These are phyloP conservation scores for Echeveria elegans DNA, from an alignment of 164 flowering plant genomes.

Conservation along the genomic window DNA sequence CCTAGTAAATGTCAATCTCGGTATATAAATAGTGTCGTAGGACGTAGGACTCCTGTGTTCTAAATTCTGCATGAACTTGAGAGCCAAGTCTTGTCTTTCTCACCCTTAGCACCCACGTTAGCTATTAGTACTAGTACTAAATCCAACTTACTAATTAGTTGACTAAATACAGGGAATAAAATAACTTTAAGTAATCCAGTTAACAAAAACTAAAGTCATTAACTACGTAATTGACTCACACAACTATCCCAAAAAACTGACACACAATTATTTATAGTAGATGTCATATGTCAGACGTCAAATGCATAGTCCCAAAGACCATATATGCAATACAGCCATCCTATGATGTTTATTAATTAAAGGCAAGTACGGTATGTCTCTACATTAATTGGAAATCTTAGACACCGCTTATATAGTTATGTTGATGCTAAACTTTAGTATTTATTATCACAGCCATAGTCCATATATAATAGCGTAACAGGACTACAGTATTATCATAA, in stretches of 20 bases:
- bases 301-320: not conserved
- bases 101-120: not conserved
- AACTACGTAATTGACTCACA: too few relatives aligned
- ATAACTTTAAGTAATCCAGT: too few relatives aligned
- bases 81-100: not conserved
- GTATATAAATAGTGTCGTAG: not conserved
- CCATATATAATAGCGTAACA: too few relatives aligned
- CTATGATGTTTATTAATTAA: not conserved
- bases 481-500: not conserved
- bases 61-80: not conserved
- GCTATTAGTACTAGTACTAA: not conserved
- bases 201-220: too few relatives aligned
- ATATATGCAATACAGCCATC: not conserved
- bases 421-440: not conserved
- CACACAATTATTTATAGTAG: too few relatives aligned
- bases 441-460: not conserved
- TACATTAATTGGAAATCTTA: not conserved
- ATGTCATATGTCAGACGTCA: too few relatives aligned
- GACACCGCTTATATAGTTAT: not conserved
- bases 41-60: not conserved
- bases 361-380: not conserved
- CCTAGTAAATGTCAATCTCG: constrained; percentile 1
- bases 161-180: too few relatives aligned
- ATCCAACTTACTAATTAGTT: not conserved
- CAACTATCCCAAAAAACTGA: too few relatives aligned